Evolutionary conservation across 768 basidiomycete genomes (phyloP), one percentile per base, ranked within the genome.

Genomic region (Leccinum olivaceopallidum): DNA sequence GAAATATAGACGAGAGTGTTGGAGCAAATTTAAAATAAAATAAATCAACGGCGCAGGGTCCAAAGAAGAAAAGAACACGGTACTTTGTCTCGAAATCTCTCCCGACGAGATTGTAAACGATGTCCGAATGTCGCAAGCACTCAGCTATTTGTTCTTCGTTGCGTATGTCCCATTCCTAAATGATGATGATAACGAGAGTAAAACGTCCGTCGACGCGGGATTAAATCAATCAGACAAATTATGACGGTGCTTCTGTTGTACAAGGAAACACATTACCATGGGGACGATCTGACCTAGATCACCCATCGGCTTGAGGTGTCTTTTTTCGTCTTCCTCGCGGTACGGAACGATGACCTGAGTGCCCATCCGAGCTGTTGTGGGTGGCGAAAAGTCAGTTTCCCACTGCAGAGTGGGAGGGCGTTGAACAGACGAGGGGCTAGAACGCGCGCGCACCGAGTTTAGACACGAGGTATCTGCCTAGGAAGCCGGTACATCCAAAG

Each of bases 31-130:
- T 50, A 55, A 57, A 47, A 47, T 13, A 22, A 51, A 67, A 63
- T 30, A 67, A 63, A 56, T 54, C 60, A 55, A 62, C 60, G 49
- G 55, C 22, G 47, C 63, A 68, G 59, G 60, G 39, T 55, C 60
- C n/a, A 42, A 49, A 62, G 53, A 47, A 61, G 28, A 53, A 34
- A n/a, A 36, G n/a, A 18, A 60, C 52, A 71, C 83, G 16, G 55
- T 67, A 96, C 96, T 96, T 96, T 61, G 97, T 99, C 78, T 93
- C 91, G 72, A 89, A 96, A 73, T 98, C 92, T 55, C 95, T 81
- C 20, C 96, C 95, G 55, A 92, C 89, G 59, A 98, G 88, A 77
- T 98, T 98, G 80, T 95, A 97, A 22, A 99, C 97, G 5, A 89
- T 90, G 73, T 98, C 94, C 20, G 96, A 98, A 76, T 97, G 94